Evolutionary conservation across 31 red algal species (phyloP).

Genomic region (Asparagopsis taxiformis): DNA sequence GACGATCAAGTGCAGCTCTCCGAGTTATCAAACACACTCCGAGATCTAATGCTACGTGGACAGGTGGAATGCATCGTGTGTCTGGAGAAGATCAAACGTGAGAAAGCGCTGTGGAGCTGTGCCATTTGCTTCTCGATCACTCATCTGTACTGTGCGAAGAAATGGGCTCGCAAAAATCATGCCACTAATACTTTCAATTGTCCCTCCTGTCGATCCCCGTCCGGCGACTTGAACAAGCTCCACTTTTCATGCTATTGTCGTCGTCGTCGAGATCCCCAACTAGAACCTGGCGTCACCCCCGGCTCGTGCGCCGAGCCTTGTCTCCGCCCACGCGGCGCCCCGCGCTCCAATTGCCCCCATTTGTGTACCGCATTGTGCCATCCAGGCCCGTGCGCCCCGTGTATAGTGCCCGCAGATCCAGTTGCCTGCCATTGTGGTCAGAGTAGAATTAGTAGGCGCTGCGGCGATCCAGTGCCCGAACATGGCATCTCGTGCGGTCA

Average conservation of each 20-base stretch:
- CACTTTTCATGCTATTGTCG: conserved; percentile 65
- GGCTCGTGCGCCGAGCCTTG: conserved; percentile 63
- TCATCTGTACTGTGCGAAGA: conserved; percentile 65
- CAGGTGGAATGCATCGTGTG: conserved; percentile 74
- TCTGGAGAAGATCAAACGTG: conserved; percentile 53
- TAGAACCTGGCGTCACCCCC: conserved; percentile 61
- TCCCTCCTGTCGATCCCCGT: conserved; percentile 49
- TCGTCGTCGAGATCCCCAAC: conserved; percentile 14
- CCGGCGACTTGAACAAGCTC: conserved; percentile 2
- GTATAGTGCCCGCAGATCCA: conserved; percentile 17
- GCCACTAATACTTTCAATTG: conserved; percentile 9
- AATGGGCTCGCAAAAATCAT: conserved; percentile 29
- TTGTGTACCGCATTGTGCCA: conserved; percentile 61
- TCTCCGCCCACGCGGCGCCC: conserved; percentile 21
- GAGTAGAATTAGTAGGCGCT: conserved; percentile 17
- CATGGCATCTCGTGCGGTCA: conserved; percentile 48
- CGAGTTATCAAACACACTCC: too few species aligned
- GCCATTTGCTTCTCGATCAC: conserved; percentile 51
- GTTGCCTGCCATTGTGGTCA: conserved; percentile 63
- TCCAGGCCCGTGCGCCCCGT: conserved; percentile 78
- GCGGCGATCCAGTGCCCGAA: conserved; percentile 52
- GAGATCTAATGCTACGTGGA: too few species aligned
- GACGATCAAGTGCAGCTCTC: too few species aligned
- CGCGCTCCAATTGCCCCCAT: conserved; percentile 43
- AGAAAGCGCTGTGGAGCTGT: conserved; percentile 51